Evolutionary conservation across 208 protist species (phyloP).

Genomic region (Wallacemonas collosoma): DNA sequence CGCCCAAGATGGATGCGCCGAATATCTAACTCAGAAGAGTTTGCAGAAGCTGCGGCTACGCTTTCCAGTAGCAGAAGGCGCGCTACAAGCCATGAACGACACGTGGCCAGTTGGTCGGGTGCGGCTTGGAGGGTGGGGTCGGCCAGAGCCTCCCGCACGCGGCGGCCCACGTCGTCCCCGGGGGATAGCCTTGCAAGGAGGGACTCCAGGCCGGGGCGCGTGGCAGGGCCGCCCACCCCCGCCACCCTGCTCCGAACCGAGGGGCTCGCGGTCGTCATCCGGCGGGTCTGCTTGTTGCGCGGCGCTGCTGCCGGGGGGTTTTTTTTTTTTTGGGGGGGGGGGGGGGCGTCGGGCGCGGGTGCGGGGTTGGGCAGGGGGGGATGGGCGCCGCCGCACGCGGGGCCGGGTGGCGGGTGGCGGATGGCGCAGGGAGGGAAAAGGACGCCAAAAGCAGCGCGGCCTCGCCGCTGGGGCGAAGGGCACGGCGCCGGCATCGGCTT

Average conservation of each 20-base stretch:
- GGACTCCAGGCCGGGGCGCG: neutral
- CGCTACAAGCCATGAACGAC: neutral
- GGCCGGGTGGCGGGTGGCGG: neutral
- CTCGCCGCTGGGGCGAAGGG: neutral
- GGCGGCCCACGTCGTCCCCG: slow-evolving; percentile 6
- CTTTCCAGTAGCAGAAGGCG: slow-evolving; percentile 2
- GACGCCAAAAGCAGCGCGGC: too few species aligned
- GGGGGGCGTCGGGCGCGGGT: neutral
- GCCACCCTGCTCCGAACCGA: neutral
- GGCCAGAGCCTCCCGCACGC: neutral
- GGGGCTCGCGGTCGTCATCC: too few species aligned
- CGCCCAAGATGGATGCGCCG: neutral
- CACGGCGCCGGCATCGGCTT: neutral
- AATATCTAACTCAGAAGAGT: neutral
- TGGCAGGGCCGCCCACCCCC: neutral
- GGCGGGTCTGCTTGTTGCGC: neutral
- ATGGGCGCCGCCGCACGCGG: neutral
- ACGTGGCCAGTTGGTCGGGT: neutral
- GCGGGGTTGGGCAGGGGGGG: neutral
- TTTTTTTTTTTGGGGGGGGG: too few species aligned
- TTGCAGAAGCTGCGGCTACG: slow-evolving; percentile 2
- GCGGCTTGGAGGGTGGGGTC: neutral
- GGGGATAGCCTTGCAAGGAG: neutral
- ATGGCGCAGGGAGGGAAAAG: neutral
- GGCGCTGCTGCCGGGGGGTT: too few species aligned